phyloP scores from a whole-genome alignment of 129 eudicot genomes.

The Mikania micrantha region DNA sequence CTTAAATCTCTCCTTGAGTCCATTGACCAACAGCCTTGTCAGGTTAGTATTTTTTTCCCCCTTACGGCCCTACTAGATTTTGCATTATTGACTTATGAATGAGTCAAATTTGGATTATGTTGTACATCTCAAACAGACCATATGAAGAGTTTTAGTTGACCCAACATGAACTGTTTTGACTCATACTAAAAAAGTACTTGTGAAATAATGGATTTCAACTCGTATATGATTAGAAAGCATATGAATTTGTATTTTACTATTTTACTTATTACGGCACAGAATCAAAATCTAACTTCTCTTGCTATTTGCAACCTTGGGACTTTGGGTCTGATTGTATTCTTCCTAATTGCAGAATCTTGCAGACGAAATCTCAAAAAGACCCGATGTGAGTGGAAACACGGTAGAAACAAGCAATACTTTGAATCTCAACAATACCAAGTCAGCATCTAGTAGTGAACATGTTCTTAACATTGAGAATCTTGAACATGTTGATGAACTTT shows the following conservation, averaged over 20 bases:
- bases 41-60: conserved; percentile 44
- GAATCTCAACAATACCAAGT: conserved; percentile 29
- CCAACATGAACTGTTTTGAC: background rate
- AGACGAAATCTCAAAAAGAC: conserved; percentile 15
- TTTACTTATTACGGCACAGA: background rate
- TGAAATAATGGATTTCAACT: background rate
- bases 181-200: background rate
- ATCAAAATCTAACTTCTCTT: background rate
- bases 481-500: conserved; percentile 8
- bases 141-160: background rate
- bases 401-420: conserved; percentile 34
- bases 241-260: background rate
- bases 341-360: conserved; percentile 34
- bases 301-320: too few species aligned
- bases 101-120: background rate
- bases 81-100: background rate
- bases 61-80: background rate
- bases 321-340: background rate
- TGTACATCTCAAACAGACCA: background rate
- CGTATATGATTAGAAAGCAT: background rate
- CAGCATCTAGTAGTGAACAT: conserved; percentile 6
- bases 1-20: conserved; percentile 45
- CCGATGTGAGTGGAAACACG: conserved; percentile 9
- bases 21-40: conserved; percentile 30
- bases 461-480: conserved; percentile 11